Evolutionary conservation across 192 early-diverging fungal species (phyloP).

Genomic region (Coemansia guatemalensis): DNA sequence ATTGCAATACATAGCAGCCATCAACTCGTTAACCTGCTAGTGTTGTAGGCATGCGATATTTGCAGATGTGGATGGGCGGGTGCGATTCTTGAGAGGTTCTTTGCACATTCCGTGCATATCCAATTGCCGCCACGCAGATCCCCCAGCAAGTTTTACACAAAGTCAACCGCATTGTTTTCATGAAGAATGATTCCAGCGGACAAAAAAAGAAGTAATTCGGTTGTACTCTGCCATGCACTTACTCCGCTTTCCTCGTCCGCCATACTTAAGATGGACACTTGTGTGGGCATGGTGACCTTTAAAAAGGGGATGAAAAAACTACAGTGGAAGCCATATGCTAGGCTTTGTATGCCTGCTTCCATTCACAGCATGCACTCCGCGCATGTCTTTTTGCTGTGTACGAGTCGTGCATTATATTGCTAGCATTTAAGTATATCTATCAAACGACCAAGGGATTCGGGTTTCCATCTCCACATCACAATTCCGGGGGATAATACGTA

Average conservation of each 20-base stretch:
- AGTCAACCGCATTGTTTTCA: not conserved
- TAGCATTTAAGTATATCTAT: not conserved
- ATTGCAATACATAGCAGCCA: not conserved
- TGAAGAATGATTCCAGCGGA: not conserved
- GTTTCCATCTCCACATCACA: not conserved
- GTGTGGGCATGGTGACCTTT: not conserved
- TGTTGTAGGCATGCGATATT: not conserved
- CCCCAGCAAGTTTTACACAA: not conserved
- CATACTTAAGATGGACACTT: not conserved
- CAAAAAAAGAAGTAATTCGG: not conserved
- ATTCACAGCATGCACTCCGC: slow-evolving; percentile 10
- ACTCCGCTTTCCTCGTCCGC: not conserved
- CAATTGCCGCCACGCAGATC: not conserved
- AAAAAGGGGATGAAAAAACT: not conserved
- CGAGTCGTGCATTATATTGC: not conserved
- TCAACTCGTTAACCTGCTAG: not conserved
- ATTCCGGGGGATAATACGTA: not conserved
- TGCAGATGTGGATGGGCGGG: not conserved
- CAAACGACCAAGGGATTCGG: not conserved
- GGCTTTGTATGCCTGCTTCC: slow-evolving; percentile 11
- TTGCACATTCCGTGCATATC: not conserved
- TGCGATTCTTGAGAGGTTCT: not conserved
- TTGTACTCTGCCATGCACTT: not conserved
- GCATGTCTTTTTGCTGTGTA: not conserved
- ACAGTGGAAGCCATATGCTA: slow-evolving; percentile 4